Evolutionary conservation across 306 rosid genomes (phyloP).

Genomic region (Vigna nakashimae): DNA sequence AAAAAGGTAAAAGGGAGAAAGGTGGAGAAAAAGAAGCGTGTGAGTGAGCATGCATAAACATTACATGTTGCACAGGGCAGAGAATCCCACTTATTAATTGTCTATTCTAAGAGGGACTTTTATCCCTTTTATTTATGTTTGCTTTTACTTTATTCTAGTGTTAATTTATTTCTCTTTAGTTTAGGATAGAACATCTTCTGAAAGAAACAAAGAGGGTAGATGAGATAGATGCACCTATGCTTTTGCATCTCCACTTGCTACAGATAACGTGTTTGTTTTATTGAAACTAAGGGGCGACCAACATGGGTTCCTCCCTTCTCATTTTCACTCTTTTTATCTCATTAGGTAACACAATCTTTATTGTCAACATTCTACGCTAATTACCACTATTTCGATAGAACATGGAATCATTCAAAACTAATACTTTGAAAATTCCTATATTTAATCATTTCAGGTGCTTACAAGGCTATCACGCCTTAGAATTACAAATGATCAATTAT

Average conservation of each 20-base stretch:
- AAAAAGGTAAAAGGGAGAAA: conserved; percentile 25
- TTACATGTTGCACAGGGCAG: conserved; percentile 32
- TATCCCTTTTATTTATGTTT: conserved; percentile 3
- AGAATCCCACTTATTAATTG: conserved; percentile 73
- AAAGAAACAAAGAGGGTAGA: conserved; percentile 20
- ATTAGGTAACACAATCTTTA: not conserved
- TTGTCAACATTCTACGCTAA: conserved; percentile 48
- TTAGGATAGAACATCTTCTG: conserved; percentile 43
- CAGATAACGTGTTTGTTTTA: conserved; percentile 35
- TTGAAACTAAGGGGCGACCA: not conserved
- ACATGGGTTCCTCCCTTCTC: too few relatives aligned
- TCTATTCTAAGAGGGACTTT: conserved; percentile 52
- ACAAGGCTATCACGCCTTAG: too few relatives aligned
- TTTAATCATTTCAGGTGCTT: conserved; percentile 42
- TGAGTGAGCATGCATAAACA: conserved; percentile 32
- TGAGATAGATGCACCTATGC: conserved; percentile 37
- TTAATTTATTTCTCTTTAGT: conserved; percentile 31
- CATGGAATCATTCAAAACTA: conserved; percentile 4
- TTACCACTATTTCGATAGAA: not conserved
- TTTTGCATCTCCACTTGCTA: conserved; percentile 24
- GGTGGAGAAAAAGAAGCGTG: conserved; percentile 34
- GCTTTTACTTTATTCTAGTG: conserved; percentile 41
- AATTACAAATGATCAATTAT: too few relatives aligned
- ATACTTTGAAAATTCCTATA: not conserved
- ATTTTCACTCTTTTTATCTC: not conserved